Evolutionary conservation across 1,284 basidiomycete species (phyloP), one percentile per base, ranked within the genome.

Genomic region (Phylloporus gajari): DNA sequence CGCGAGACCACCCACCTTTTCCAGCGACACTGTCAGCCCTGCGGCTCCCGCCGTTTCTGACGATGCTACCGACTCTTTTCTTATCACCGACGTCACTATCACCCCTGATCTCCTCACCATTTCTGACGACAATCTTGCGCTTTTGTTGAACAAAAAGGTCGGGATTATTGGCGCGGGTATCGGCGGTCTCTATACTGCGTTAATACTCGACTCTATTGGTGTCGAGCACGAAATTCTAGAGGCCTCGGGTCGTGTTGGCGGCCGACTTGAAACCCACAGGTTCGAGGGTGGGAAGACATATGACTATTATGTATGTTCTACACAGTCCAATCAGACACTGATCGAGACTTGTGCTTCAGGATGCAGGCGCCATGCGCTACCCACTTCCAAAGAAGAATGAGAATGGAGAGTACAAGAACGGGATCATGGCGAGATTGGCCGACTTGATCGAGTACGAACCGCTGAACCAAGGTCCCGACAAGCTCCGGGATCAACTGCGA

Each of bases 141-240:
- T 68, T 68, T 40, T 75, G 25, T 65, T 67, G 44, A 56, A 21
- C 27, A 32, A 65, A 11, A 76, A 72, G 67, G 71, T 77, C 8
- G 73, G 76, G 15, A 77, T 76, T 5, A 21, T 76, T 13, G 75
- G 75, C 8, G 75, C 76, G 1, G 83, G 82, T 11, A 75, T 75
- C 9, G 84, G 83, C 21, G 84, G 84, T 6, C 74, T 85, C 21
- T 85, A 65, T 35, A 76, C 81, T 1, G 85, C 82, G 8, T 71
- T 85, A 72, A 84, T 85, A 0, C 78, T 85, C 30, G 79, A 85
- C 25, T 74, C 70, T 19, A 74, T 83, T 21, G 75, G 71, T 13
- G 80, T 85, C 68, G n/a, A 73, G 5, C 85, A 83, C 68, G 77
- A 83, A 32, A 82, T 85, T 19, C 64, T 85, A 11, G 85, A 85